A percentile compares a stretch with the other conserved stretches of the same genome.
phyloP scores from a whole-genome alignment of 2,329 filamentous ascomycete species.

The Parastagonospora nodorum region DNA sequence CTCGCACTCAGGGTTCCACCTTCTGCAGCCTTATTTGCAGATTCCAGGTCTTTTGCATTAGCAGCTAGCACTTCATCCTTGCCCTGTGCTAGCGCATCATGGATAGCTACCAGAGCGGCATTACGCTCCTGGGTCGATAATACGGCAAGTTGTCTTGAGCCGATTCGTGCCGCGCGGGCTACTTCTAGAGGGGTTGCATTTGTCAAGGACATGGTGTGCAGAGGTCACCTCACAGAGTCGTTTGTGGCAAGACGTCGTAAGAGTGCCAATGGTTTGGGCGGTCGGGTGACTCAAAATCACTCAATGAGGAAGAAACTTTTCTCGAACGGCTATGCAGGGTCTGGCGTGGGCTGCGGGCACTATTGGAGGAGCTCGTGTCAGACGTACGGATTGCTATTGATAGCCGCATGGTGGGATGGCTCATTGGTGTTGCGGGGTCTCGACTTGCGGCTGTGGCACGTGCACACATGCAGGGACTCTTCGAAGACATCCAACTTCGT shows the following conservation, averaged over 20 bases:
- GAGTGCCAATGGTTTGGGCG: constrained; percentile 4
- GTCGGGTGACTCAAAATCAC: constrained; percentile 33
- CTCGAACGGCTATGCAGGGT: constrained; percentile 25
- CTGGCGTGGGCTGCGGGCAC: constrained; percentile 15
- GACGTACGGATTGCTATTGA: constrained; percentile 26
- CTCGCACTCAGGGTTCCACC: constrained; percentile 79
- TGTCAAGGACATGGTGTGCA: constrained; percentile 74
- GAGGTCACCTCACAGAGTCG: constrained; percentile 17
- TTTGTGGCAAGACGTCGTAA: constrained; percentile 23
- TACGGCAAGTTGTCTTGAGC: constrained; percentile 82
- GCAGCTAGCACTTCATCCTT: constrained; percentile 81
- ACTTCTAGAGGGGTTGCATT: constrained; percentile 79
- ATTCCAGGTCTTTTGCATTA: constrained; percentile 80
- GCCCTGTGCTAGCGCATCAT: constrained; percentile 72
- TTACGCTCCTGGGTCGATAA: constrained; percentile 79
- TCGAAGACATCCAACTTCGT: neutral
- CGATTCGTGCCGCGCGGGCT: constrained; percentile 76
- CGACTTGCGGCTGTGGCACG: constrained; percentile 1
- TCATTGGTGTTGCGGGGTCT: constrained; percentile 34
- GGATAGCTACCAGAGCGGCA: constrained; percentile 80
- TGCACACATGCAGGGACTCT: neutral
- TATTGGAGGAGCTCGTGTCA: constrained; percentile 17
- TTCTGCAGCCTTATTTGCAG: constrained; percentile 73
- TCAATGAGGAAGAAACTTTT: constrained; percentile 16
- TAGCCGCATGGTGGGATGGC: constrained; percentile 22